Percentiles rank a stretch among this genome's conserved stretches.
Conservation (phyloP, 78 protist species). For the Neovahlkampfia damariscottae region DNA sequence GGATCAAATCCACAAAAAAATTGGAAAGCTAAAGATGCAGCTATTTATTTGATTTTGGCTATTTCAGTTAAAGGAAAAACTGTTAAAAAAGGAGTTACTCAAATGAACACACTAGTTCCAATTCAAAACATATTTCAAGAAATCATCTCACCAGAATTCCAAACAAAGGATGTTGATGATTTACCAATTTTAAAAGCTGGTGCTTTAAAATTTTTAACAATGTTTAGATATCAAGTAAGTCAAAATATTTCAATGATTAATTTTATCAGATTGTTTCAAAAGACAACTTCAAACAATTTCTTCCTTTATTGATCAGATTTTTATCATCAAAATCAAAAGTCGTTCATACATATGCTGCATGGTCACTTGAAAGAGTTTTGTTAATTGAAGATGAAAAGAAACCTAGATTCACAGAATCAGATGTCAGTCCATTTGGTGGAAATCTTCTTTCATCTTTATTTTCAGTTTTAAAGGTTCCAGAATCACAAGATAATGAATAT, state of each 20-base stretch:
- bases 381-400: conserved; percentile 22
- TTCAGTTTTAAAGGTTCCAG: conserved; percentile 15
- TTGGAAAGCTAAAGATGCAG: conserved; percentile 76
- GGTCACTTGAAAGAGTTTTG: conserved; percentile 58
- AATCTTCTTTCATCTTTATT: conserved; percentile 42
- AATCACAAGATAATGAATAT: conserved; percentile 52
- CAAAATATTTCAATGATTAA: no score
- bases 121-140: conserved; percentile 42
- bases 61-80: conserved; percentile 49
- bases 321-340: conserved; percentile 31
- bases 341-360: conserved; percentile 73
- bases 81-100: conserved; percentile 9
- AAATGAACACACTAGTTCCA: conserved; percentile 18
- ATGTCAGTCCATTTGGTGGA: not conserved
- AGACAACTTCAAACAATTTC: conserved; percentile 15
- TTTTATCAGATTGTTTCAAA: no score
- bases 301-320: conserved; percentile 16
- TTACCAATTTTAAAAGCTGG: conserved; percentile 68
- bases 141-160: conserved; percentile 55
- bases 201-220: conserved; percentile 63
- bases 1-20: conserved; percentile 4
- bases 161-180: not conserved
- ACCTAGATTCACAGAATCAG: not conserved
- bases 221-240: conserved; percentile 58
- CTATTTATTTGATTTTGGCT: conserved; percentile 78